phyloP scores from a whole-genome alignment of 257 asterid genomes.

The Nicotiana obtusifolia region DNA sequence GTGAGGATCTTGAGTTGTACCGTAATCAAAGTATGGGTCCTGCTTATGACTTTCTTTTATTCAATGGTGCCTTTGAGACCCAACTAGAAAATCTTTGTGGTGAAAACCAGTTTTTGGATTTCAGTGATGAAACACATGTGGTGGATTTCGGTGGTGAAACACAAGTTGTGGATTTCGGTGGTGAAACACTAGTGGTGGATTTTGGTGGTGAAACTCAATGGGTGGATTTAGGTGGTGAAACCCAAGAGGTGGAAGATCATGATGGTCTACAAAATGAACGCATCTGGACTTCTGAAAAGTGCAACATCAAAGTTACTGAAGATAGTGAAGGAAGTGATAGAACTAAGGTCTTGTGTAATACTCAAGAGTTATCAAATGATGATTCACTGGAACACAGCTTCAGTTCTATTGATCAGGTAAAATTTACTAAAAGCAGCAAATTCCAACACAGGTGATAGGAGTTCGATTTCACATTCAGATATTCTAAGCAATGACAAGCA shows the following conservation, averaged over 20 bases:
- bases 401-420: slow-evolving; percentile 20
- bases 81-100: slow-evolving; percentile 18
- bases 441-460: slow-evolving; percentile 22
- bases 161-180: slow-evolving; percentile 20
- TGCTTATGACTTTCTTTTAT: slow-evolving; percentile 38
- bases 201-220: slow-evolving; percentile 18
- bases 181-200: slow-evolving; percentile 23
- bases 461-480: slow-evolving; percentile 18
- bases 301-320: slow-evolving; percentile 25
- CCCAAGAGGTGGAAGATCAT: slow-evolving; percentile 53
- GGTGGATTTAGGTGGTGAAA: slow-evolving; percentile 30
- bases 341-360: slow-evolving; percentile 37
- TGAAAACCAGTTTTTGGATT: slow-evolving; percentile 18
- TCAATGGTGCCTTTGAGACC: slow-evolving; percentile 56
- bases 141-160: slow-evolving; percentile 19
- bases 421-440: slow-evolving; percentile 12
- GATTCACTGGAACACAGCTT: slow-evolving; percentile 19
- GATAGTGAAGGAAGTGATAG: slow-evolving; percentile 28
- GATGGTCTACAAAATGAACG: slow-evolving; percentile 25
- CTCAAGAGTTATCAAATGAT: slow-evolving; percentile 42
- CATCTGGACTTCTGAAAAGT: slow-evolving; percentile 28
- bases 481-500: slow-evolving; percentile 15
- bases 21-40: slow-evolving; percentile 25
- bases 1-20: slow-evolving; percentile 24
- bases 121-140: slow-evolving; percentile 19